A percentile compares a stretch with the other conserved stretches of the same genome.
These are phyloP conservation scores for Choanephora cucurbitarum DNA, from an alignment of 371 early-diverging fungal genomes.

Conservation along the genomic window DNA sequence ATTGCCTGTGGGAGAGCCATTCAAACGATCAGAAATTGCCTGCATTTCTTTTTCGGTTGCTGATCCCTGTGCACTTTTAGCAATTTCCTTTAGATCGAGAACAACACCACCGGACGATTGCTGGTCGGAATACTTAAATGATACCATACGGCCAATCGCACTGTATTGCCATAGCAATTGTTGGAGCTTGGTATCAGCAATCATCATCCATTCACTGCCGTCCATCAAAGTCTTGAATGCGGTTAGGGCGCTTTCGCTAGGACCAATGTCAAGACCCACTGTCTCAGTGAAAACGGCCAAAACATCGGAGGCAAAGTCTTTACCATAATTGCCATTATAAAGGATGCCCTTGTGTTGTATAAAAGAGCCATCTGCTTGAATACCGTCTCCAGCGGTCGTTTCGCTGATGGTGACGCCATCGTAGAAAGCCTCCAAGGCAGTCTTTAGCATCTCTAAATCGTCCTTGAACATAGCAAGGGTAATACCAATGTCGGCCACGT, in stretches of 20 bases:
- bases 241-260: conserved; percentile 7
- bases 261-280: conserved; percentile 16
- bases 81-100: conserved; percentile 19
- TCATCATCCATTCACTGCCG: conserved; percentile 40
- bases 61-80: conserved; percentile 23
- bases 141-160: conserved; percentile 36
- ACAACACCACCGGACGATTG: conserved; percentile 29
- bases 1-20: neutral
- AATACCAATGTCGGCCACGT: conserved; percentile 31
- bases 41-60: conserved; percentile 4
- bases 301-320: conserved; percentile 29
- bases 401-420: conserved; percentile 13
- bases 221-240: conserved; percentile 26
- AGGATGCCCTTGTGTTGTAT: conserved; percentile 36
- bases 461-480: conserved; percentile 17
- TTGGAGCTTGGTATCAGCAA: conserved; percentile 20
- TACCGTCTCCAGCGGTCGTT: conserved; percentile 23
- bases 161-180: conserved; percentile 37
- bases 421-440: conserved; percentile 22
- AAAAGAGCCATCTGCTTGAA: conserved; percentile 39
- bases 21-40: conserved; percentile 18
- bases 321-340: conserved; percentile 38
- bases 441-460: conserved; percentile 5
- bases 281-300: conserved; percentile 26
- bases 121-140: conserved; percentile 21